Evolutionary conservation across 768 basidiomycete species (phyloP).

Genomic region (Daedalea quercina): DNA sequence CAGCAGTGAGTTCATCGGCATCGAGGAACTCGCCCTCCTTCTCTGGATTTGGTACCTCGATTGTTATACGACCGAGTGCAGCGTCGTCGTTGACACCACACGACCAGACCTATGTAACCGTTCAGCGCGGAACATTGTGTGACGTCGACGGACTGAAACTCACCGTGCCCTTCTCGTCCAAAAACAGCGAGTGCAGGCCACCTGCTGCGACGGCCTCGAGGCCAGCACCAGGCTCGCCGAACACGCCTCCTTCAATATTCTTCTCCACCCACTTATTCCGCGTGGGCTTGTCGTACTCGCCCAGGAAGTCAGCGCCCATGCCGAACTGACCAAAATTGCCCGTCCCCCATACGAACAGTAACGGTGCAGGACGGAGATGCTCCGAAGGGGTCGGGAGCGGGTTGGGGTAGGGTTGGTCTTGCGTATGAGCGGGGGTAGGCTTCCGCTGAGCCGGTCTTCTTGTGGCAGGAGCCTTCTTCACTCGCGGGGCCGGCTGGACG

Average conservation of each 20-base stretch:
- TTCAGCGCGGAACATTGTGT: background rate
- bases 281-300: constrained; percentile 70
- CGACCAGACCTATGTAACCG: constrained; percentile 58
- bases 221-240: constrained; percentile 70
- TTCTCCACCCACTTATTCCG: constrained; percentile 73
- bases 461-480: background rate
- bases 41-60: constrained; percentile 49
- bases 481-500: background rate
- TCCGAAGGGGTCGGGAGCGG: constrained; percentile 53
- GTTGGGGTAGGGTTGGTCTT: constrained; percentile 56
- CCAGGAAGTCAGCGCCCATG: constrained; percentile 68
- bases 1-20: constrained; percentile 41
- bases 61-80: constrained; percentile 75
- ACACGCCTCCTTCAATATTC: constrained; percentile 62
- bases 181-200: constrained; percentile 83
- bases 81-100: constrained; percentile 88
- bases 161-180: constrained; percentile 88
- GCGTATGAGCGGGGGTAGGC: constrained; percentile 7
- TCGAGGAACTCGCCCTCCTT: constrained; percentile 53
- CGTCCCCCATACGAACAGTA: constrained; percentile 84
- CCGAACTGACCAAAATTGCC: constrained; percentile 97
- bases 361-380: constrained; percentile 55
- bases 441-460: background rate
- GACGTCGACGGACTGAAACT: constrained; percentile 22
- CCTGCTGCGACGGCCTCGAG: constrained; percentile 77